Evolutionary conservation across 441 rosid species (phyloP).

Genomic region (Eruca vesicaria): DNA sequence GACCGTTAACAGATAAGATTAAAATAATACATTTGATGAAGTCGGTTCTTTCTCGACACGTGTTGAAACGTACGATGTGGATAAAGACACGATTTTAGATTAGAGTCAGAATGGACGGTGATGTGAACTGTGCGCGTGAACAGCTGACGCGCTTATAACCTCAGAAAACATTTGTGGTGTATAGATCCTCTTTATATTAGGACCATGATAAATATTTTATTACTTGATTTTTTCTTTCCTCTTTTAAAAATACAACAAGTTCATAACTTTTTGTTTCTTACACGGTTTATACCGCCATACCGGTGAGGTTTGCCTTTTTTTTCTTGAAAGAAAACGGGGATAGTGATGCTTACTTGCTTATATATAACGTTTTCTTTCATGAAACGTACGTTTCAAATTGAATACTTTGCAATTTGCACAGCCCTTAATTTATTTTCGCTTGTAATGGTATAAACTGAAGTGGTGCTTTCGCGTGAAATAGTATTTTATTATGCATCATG

Average conservation of each 20-base stretch:
- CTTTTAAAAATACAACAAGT: neutral
- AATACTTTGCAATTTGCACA: neutral
- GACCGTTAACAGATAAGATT: constrained; percentile 36
- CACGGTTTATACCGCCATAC: constrained; percentile 13
- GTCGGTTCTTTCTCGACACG: constrained; percentile 33
- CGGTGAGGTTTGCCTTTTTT: neutral
- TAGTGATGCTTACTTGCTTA: neutral
- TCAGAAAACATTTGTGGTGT: constrained; percentile 22
- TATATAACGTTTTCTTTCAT: neutral
- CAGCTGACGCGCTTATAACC: constrained; percentile 29
- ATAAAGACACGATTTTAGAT: constrained; percentile 41
- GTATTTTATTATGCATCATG: neutral
- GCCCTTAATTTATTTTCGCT: neutral
- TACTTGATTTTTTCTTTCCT: neutral
- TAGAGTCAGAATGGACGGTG: constrained; percentile 53
- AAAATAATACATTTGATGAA: neutral
- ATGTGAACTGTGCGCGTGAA: constrained; percentile 38
- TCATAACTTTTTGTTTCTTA: neutral
- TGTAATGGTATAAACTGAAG: neutral
- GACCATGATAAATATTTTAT: neutral
- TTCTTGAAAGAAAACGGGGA: constrained; percentile 7
- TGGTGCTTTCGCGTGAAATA: neutral
- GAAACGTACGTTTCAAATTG: constrained; percentile 7
- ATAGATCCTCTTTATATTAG: neutral
- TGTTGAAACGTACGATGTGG: constrained; percentile 17